Evolutionary conservation across 306 rosid species (phyloP), one percentile per base, ranked within the genome.

Genomic region (Dalbergia cochinchinensis): DNA sequence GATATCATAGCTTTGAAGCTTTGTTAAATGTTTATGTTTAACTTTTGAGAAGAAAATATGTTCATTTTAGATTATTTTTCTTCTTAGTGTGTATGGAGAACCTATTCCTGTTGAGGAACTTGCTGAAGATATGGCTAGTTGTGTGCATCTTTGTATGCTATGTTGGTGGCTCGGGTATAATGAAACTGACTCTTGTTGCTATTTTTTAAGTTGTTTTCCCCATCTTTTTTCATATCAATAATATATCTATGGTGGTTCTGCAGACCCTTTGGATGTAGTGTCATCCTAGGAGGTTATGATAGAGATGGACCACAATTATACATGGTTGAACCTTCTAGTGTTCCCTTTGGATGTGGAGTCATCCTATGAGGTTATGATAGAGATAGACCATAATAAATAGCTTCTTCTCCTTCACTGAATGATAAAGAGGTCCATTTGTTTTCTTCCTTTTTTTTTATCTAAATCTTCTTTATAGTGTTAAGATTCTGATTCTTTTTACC

Each of bases 221-320:
- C 80, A 12, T 61, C 37, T 26, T 69, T n/a, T 14, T 54, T 83
- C 68, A 64, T 12, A 78, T 76, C 35, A 82, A 19, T 50, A 18
- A 58, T 64, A 54, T 3, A 83, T 51, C 47, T 15, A 19, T 76
- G 58, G 72, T 81, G 74, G 47, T 81, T 61, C 50, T 80, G n/a
- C n/a, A 94, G 99, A 86, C 99, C 99, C 65, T 95, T 95, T 80
- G 99, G 99, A 65, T 95, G 99, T 74, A 98, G 99, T 69, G 94
- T 95, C 76, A 95, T 95, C 74, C 88, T 95, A 48, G 99, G 97
- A 34, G 99, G 99, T 61, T 95, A 95, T 79, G 99, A 95, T 84
- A 89, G 99, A 83, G 99, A 95, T 82, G 99, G 98, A 59, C 99
- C 99, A 9, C 98, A 95, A 71, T 65, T 95, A 65, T 93, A 95